phyloP scores from a whole-genome alignment of 371 early-diverging fungal genomes.

The Mortierella sp. region DNA sequence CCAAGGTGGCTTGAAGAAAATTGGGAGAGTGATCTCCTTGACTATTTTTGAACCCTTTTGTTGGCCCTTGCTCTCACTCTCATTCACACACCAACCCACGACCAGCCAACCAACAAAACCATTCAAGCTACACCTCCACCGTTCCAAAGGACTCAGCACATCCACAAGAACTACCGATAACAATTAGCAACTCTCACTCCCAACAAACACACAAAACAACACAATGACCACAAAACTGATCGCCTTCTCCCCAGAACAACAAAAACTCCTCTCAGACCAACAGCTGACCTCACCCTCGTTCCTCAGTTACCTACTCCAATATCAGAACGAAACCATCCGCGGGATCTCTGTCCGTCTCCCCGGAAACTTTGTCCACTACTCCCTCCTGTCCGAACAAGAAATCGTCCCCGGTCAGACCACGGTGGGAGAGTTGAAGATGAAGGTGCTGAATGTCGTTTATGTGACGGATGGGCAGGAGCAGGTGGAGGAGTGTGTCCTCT shows the following conservation, averaged over 20 bases:
- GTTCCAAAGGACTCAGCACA: background rate
- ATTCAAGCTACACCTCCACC: background rate
- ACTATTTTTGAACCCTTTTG: background rate
- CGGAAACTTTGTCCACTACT: constrained; percentile 51
- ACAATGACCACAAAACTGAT: constrained; percentile 47
- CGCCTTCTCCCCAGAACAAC: constrained; percentile 50
- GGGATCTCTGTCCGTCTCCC: constrained; percentile 47
- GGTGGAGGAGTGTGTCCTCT: constrained; percentile 47
- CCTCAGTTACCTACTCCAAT: constrained; percentile 45
- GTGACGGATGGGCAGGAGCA: constrained; percentile 40
- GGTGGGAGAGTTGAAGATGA: constrained; percentile 52
- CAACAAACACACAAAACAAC: background rate
- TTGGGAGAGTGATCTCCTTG: background rate
- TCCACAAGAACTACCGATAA: background rate
- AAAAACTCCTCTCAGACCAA: constrained; percentile 28
- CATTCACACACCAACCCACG: background rate
- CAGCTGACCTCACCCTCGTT: constrained; percentile 46
- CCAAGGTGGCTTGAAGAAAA: constrained; percentile 6
- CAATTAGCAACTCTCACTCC: background rate
- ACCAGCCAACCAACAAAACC: background rate
- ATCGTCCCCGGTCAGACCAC: constrained; percentile 48
- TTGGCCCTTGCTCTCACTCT: background rate
- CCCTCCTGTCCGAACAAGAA: constrained; percentile 38
- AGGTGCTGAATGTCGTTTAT: constrained; percentile 49
- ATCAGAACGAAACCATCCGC: constrained; percentile 47